A percentile compares a stretch with the other conserved stretches of the same genome.
These are phyloP conservation scores for Ceriops zippeliana DNA, from an alignment of 345 rosid species.

Conservation along the genomic window DNA sequence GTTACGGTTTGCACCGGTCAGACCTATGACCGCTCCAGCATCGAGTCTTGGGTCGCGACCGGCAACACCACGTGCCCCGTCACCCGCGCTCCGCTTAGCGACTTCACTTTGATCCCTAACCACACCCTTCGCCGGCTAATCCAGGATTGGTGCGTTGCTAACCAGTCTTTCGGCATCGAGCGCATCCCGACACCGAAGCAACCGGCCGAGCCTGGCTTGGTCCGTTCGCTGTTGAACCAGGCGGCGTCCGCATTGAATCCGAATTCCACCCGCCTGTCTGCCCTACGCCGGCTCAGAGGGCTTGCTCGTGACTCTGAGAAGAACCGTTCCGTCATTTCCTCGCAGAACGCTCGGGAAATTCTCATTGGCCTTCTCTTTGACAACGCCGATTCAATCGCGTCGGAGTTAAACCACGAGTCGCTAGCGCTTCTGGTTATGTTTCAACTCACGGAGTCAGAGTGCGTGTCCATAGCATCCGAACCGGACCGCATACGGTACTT, in stretches of 20 bases:
- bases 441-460: slow-evolving; percentile 61
- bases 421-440: slow-evolving; percentile 61
- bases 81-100: slow-evolving; percentile 67
- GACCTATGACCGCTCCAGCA: slow-evolving; percentile 91
- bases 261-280: slow-evolving; percentile 52
- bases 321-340: slow-evolving; percentile 61
- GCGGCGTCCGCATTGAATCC: slow-evolving; percentile 48
- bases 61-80: slow-evolving; percentile 95
- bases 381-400: slow-evolving; percentile 26
- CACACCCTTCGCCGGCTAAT: slow-evolving; percentile 97
- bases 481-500: slow-evolving; percentile 40
- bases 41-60: slow-evolving; percentile 93
- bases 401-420: slow-evolving; percentile 60
- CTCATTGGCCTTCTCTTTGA: slow-evolving; percentile 45
- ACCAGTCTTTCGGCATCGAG: slow-evolving; percentile 69
- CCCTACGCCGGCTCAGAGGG: slow-evolving; percentile 70
- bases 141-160: slow-evolving; percentile 96
- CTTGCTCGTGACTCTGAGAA: slow-evolving; percentile 90
- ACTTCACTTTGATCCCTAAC: slow-evolving; percentile 87
- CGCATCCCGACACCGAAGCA: slow-evolving; percentile 96
- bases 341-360: slow-evolving; percentile 51
- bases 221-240: slow-evolving; percentile 57
- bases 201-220: slow-evolving; percentile 77
- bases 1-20: slow-evolving; percentile 90
- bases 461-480: slow-evolving; percentile 53